A percentile compares a stretch with the other conserved stretches of the same genome.
phyloP scores from a whole-genome alignment of 768 basidiomycete species.

The Mrakia frigida region DNA sequence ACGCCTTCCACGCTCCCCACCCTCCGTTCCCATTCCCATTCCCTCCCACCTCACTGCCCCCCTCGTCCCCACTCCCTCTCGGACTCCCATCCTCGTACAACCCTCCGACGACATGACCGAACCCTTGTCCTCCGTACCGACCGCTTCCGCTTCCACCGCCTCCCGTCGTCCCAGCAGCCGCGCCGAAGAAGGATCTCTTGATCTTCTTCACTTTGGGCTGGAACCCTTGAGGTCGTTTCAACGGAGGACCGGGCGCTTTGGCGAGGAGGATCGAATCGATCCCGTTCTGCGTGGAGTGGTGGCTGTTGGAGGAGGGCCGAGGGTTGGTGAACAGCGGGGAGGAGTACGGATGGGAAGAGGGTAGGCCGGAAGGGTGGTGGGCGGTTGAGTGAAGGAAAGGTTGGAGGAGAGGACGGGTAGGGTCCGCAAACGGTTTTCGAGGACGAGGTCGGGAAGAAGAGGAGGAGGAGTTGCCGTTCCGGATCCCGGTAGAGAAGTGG shows the following conservation, averaged over 20 bases:
- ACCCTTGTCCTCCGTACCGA: neutral
- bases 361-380: neutral
- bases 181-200: slow-evolving; percentile 21
- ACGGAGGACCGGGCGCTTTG: no score
- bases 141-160: neutral
- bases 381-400: neutral
- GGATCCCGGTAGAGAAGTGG: neutral
- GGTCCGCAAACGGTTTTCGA: neutral
- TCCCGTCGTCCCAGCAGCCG: neutral
- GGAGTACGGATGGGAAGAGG: no score
- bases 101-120: neutral
- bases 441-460: neutral
- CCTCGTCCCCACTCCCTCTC: neutral
- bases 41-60: neutral
- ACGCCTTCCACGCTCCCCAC: slow-evolving; percentile 7
- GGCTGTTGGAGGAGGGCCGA: no score
- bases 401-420: neutral
- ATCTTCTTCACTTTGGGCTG: neutral
- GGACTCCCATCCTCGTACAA: neutral
- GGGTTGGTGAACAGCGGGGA: no score
- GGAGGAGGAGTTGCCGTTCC: neutral
- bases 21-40: no score
- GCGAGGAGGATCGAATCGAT: neutral
- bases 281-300: neutral
- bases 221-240: neutral